Conservation (phyloP, 192 early-diverging fungal species). For the Obelidium mucronatum region DNA sequence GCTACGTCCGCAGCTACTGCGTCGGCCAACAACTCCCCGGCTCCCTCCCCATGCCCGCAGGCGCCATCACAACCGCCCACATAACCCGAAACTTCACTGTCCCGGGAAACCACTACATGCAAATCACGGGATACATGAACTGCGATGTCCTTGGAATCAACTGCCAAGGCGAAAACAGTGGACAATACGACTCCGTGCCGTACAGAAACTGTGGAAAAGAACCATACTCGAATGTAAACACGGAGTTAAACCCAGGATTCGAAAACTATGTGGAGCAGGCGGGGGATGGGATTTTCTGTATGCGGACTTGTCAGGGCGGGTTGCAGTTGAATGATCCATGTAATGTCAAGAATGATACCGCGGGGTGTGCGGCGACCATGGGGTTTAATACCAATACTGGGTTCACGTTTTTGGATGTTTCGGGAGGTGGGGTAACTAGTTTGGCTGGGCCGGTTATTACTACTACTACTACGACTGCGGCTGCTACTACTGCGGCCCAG, state of each 20-base stretch:
- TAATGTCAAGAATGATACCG: too few relatives aligned
- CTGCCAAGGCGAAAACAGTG: constrained; percentile 36
- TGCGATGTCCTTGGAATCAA: constrained; percentile 38
- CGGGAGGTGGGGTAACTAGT: too few relatives aligned
- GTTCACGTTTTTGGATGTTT: too few relatives aligned
- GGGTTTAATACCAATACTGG: too few relatives aligned
- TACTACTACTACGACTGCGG: too few relatives aligned
- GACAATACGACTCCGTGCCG: constrained; percentile 42
- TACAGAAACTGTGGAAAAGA: constrained; percentile 47
- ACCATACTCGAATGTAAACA: constrained; percentile 28
- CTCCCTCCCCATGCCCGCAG: constrained; percentile 16
- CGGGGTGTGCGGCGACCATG: too few relatives aligned
- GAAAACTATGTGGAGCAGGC: constrained; percentile 36
- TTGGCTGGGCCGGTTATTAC: too few relatives aligned
- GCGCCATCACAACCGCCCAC: constrained; percentile 36
- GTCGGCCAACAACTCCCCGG: constrained; percentile 35
- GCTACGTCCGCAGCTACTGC: constrained; percentile 42
- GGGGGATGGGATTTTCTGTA: constrained; percentile 44
- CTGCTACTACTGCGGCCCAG: too few relatives aligned
- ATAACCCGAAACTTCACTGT: constrained; percentile 4
- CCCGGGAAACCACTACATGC: constrained; percentile 12
- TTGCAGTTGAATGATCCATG: too few relatives aligned
- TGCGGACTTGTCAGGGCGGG: constrained; percentile 43
- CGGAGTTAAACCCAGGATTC: neutral
- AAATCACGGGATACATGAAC: constrained; percentile 38